A percentile compares a stretch with the other conserved stretches of the same genome.
Evolutionary conservation across 1,284 basidiomycete genomes (phyloP).

Genomic region (Cryptococcus sp.): DNA sequence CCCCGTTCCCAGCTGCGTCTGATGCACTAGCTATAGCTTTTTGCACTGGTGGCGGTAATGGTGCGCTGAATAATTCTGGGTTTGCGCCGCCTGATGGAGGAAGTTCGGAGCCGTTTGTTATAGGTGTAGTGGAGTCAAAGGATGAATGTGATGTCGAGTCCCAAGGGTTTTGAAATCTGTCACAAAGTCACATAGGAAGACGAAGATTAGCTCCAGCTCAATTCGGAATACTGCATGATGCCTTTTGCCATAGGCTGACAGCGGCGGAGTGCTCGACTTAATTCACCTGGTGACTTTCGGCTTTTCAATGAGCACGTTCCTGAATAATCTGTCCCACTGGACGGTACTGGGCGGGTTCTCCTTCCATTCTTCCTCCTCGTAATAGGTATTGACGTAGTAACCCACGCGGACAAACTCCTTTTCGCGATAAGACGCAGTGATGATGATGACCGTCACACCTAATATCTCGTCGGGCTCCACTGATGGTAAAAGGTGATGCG

Average conservation of each 20-base stretch:
- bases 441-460: conserved; percentile 86
- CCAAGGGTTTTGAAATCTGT: conserved; percentile 51
- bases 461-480: conserved; percentile 62
- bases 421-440: conserved; percentile 85
- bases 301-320: conserved; percentile 84
- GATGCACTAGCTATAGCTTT: conserved; percentile 26
- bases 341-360: conserved; percentile 69
- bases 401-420: conserved; percentile 98
- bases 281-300: conserved; percentile 83
- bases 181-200: not conserved
- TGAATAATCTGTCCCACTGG: conserved; percentile 73
- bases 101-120: conserved; percentile 15
- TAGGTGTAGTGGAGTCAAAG: conserved; percentile 16
- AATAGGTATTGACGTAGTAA: conserved; percentile 99
- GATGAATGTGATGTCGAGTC: conserved; percentile 28
- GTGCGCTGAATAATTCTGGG: conserved; percentile 31
- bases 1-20: conserved; percentile 2
- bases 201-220: not conserved
- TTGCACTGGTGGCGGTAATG: conserved; percentile 43
- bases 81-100: conserved; percentile 16
- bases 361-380: conserved; percentile 89
- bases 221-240: not conserved
- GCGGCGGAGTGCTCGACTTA: not conserved
- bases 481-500: conserved; percentile 74
- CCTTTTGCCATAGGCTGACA: not conserved